Evolutionary conservation across 345 rosid species (phyloP), one percentile per base, ranked within the genome.

Genomic region (Toxicodendron radicans): DNA sequence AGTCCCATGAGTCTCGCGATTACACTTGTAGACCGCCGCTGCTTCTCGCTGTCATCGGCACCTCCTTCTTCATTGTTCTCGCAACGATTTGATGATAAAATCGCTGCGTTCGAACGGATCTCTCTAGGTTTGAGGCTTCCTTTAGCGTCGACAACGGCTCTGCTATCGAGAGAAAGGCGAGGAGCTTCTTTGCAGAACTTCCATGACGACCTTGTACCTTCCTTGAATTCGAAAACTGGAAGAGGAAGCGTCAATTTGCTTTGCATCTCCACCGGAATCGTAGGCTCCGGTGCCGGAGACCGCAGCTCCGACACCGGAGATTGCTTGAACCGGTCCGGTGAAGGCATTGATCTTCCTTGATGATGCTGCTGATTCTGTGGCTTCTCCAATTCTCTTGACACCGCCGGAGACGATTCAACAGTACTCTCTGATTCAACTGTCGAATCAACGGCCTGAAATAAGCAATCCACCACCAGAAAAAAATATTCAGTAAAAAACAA

Each of bases 1-100:
- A 95, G 87, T 35, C 99, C 99, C 99, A 95, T 95, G 70, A 95
- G 89, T 64, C 94, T 84, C 1, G 96, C 99, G 66, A 95, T 86
- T 12, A 95, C 98, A 73, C 99, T 88, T 5, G 99, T 92, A 16
- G 98, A 90, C 30, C 92, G 89, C 8, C 84, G 81, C 76, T 81
- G 87, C 62, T 72, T 81, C 21, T 86, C 89, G 52, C 18, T 43
- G 45, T 75, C 83, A 23, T 79, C 85, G 7, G 75, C 86, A 10
- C 66, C 67, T 3, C 70, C 79, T 27, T 75, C 84, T 48, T 64
- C 79, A 14, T 59, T 63, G 61, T 16, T 73, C 18, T 80, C 76
- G 64, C 75, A 77, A 17, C 78, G 75, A 68, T 68, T 81, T 21
- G 64, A 69, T 1, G 87, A 81, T 23, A 79, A 69, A 64, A 81